Base-by-base conservation (phyloP, 2,329 filamentous ascomycete genomes). In the Colletotrichum scovillei region DNA sequence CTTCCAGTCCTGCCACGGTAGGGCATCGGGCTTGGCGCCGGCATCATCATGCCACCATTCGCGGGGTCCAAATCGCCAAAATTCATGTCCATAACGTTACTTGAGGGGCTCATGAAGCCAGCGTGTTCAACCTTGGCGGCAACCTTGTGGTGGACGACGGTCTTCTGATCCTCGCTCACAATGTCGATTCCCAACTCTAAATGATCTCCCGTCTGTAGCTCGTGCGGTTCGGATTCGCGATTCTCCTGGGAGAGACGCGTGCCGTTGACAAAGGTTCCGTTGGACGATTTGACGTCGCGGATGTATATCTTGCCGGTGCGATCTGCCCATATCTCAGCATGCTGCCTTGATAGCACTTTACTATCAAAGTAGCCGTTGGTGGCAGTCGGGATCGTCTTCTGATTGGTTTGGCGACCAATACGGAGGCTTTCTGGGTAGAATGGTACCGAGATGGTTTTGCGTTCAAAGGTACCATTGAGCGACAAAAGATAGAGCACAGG, bases 131-230 rank as follows among this genome's bases (percentile, higher is more conserved):
- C 95, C 81, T 97, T 97, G 69, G 97, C 95, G 24, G 96, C 95
- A 60, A 99, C 97, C 81, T 99, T 99, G 86, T 98, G 97, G 80
- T 99, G 97, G 16, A 99, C 95, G 32, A 99, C 95, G 0, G 95
- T 98, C 85, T 98, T 98, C 82, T 98, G 96, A 81, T 99, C 97
- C 82, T 99, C 97, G 82, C 95, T 98, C 64, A 99, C 96, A 79
- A 99, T 99, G 80, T 99, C 97, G 78, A 99, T 99, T 69, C 97
- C 97, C 46, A 99, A 88, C 81, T 99, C 97, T 66, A 99, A 86
- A 75, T 97, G 94, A 80, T 99, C 97, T 76, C 95, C 92, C 73
- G 96, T 95, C 79, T 95, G 93, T 42, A 99, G 86, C 80, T 98
- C 96, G 80, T 98, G 95, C 0, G 97, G 95, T 74, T 98, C 97